Conservation (phyloP, 441 rosid species). For the Euphorbia corollata region DNA sequence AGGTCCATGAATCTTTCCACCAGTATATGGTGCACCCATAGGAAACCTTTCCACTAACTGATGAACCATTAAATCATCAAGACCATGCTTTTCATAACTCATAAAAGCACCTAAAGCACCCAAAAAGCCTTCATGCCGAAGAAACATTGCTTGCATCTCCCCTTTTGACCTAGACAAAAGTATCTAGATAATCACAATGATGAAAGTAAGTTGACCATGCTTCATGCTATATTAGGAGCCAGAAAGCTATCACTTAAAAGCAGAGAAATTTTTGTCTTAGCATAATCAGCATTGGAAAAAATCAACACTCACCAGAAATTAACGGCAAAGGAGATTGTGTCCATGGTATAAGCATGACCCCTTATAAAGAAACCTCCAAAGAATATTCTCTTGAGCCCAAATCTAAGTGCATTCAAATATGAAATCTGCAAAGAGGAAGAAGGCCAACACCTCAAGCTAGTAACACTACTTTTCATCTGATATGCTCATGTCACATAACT, state of each 20-base stretch:
- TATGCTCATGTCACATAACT: slow-evolving; percentile 10
- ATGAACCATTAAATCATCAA: slow-evolving; percentile 93
- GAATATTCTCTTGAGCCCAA: slow-evolving; percentile 82
- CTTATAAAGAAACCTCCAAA: slow-evolving; percentile 93
- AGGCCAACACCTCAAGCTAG: slow-evolving; percentile 7
- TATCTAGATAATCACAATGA: slow-evolving; percentile 9
- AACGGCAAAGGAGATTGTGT: slow-evolving; percentile 91
- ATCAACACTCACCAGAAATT: slow-evolving; percentile 58
- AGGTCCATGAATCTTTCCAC: slow-evolving; percentile 91
- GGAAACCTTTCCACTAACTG: slow-evolving; percentile 97
- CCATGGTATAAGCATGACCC: slow-evolving; percentile 93
- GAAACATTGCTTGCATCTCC: slow-evolving; percentile 92
- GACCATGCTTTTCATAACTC: slow-evolving; percentile 97
- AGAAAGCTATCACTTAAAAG: not conserved
- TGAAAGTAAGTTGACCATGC: not conserved
- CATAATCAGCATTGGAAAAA: not conserved
- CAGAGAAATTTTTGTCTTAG: slow-evolving; percentile 7
- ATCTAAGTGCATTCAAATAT: slow-evolving; percentile 80
- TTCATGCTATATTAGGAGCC: slow-evolving; percentile 11
- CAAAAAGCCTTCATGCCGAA: slow-evolving; percentile 96
- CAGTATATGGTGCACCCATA: slow-evolving; percentile 96
- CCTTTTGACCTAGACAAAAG: slow-evolving; percentile 76
- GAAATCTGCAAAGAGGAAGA: slow-evolving; percentile 45
- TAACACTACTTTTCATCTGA: not conserved
- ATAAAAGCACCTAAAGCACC: slow-evolving; percentile 99